Evolutionary conservation across 495 filamentous ascomycete species (phyloP), one percentile per base, ranked within the genome.

Genomic region (Talaromyces adpressus): DNA sequence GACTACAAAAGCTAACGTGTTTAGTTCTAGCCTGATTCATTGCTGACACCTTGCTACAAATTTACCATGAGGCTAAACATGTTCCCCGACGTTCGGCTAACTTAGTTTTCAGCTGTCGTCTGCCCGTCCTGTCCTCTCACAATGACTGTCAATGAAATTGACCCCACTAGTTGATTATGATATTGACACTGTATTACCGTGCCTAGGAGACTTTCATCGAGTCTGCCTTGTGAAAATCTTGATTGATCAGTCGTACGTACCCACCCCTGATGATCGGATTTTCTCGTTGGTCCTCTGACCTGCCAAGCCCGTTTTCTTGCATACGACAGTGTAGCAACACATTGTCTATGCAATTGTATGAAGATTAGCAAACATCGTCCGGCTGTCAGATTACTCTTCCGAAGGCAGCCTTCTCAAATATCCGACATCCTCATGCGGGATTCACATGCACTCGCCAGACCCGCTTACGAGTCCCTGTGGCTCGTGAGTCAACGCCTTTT

Each of bases 101-200:
- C 52, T 29, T 27, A 25, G 14, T 56, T n/a, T 56, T 56, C 52
- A 56, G 52, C 52, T 56, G n/a, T 56, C 52, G 52, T 56, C 52
- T 27, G 52, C 49, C 49, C 23, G 18, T 25, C 49, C 6, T 20
- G 49, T 12, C 51, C 51, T 27, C 20, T 49, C 45, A 56, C 22
- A 20, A 11, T 16, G 1, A 56, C 18, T 29, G 22, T 56, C n/a
- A 56, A 18, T 1, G 45, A 16, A 3, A 45, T n/a, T 49, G 45
- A 45, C 39, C 39, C 39, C 39, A 45, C 39, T 49, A 49, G 45
- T 49, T 49, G n/a, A 18, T 49, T 49, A 49, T 20, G 45, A 20
- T 49, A 49, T 45, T 18, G 32, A 36, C 41, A 12, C 16, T 6
- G 25, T 27, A 30, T 45, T 0, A 20, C 16, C 6, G 6, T 8